Evolutionary conservation across 1,284 basidiomycete genomes (phyloP).

Genomic region (Volvariella surrecta): DNA sequence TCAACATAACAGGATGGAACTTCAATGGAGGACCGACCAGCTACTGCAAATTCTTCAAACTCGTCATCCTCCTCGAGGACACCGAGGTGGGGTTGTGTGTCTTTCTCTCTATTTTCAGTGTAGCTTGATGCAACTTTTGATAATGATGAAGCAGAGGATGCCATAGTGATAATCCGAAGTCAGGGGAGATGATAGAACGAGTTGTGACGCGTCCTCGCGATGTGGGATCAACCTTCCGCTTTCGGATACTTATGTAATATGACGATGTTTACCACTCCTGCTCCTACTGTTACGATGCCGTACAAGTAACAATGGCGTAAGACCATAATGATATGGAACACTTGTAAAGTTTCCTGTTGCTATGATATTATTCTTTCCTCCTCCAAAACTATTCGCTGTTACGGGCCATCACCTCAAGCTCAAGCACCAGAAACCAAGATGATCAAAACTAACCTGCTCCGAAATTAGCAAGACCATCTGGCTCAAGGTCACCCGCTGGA

Average conservation of each 20-base stretch:
- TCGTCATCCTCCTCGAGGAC: slow-evolving; percentile 81
- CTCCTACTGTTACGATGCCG: slow-evolving; percentile 10
- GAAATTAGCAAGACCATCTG: slow-evolving; percentile 16
- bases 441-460: slow-evolving; percentile 15
- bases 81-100: slow-evolving; percentile 41
- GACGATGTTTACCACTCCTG: slow-evolving; percentile 8
- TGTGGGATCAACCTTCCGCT: neutral
- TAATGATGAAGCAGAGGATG: slow-evolving; percentile 23
- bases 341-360: slow-evolving; percentile 15
- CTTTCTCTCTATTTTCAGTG: slow-evolving; percentile 19
- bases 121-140: slow-evolving; percentile 20
- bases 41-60: slow-evolving; percentile 72
- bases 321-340: slow-evolving; percentile 14
- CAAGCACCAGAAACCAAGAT: neutral
- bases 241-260: neutral
- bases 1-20: slow-evolving; percentile 3
- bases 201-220: neutral
- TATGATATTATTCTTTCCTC: slow-evolving; percentile 16
- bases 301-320: slow-evolving; percentile 14
- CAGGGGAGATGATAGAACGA: neutral
- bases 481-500: slow-evolving; percentile 15
- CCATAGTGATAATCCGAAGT: slow-evolving; percentile 14
- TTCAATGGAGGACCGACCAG: slow-evolving; percentile 36
- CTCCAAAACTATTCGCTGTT: slow-evolving; percentile 15
- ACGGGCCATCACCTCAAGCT: neutral